Conservation (phyloP, 495 filamentous ascomycete species). For the Xylaria acuta region DNA sequence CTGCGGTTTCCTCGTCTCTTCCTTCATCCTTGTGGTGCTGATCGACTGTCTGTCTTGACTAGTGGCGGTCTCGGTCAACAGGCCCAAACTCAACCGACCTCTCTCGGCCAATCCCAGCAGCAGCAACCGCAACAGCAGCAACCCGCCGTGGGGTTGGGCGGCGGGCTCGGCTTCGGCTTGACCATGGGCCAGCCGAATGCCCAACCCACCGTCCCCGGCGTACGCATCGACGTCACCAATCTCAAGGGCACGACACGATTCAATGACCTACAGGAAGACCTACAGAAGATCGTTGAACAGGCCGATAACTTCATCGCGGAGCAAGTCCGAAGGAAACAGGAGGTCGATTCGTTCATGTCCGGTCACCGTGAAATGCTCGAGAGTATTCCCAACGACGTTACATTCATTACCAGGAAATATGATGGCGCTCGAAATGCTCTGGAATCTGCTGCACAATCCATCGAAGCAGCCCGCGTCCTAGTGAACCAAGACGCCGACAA, state of each 20-base stretch:
- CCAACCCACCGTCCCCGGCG: slow-evolving; percentile 66
- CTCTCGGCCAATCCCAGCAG: slow-evolving; percentile 49
- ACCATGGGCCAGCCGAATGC: slow-evolving; percentile 54
- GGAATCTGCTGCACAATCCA: slow-evolving; percentile 72
- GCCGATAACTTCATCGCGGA: slow-evolving; percentile 76
- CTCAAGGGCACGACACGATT: slow-evolving; percentile 87
- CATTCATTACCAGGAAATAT: slow-evolving; percentile 73
- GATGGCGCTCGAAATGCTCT: slow-evolving; percentile 76
- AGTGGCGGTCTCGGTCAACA: slow-evolving; percentile 36
- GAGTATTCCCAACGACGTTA: slow-evolving; percentile 74
- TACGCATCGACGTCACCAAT: slow-evolving; percentile 76
- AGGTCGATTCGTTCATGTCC: slow-evolving; percentile 67
- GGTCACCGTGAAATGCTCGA: slow-evolving; percentile 67
- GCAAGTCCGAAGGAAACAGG: slow-evolving; percentile 65
- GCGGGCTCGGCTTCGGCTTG: slow-evolving; percentile 43
- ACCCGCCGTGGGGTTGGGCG: slow-evolving; percentile 38
- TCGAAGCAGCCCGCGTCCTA: slow-evolving; percentile 67
- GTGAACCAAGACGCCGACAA: slow-evolving; percentile 72
- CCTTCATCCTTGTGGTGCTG: slow-evolving; percentile 24
- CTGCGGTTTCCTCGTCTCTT: neutral
- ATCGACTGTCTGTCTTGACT: slow-evolving; percentile 19
- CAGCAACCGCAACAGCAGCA: slow-evolving; percentile 56
- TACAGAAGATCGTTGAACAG: slow-evolving; percentile 76
- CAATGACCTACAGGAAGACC: slow-evolving; percentile 80
- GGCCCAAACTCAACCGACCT: slow-evolving; percentile 35